Evolutionary conservation across 441 rosid species (phyloP).

Genomic region (Adansonia grandidieri): DNA sequence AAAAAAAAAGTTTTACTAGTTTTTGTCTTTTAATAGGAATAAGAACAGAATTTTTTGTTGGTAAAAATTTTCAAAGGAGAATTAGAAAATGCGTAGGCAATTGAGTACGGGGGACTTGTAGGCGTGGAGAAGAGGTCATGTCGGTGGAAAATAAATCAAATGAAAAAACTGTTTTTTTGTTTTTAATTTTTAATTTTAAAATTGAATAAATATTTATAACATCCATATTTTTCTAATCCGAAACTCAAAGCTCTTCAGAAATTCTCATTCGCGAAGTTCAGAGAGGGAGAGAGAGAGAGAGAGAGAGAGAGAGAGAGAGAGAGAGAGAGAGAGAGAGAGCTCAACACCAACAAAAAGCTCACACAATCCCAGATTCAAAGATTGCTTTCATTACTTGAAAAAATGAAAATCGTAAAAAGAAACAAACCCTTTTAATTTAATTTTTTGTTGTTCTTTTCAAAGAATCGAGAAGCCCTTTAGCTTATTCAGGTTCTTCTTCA

Average conservation of each 20-base stretch:
- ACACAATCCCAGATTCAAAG: slow-evolving; percentile 15
- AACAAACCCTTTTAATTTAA: neutral
- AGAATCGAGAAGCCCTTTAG: neutral
- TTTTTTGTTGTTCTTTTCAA: neutral
- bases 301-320: neutral
- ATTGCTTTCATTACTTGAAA: neutral
- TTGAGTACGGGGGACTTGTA: neutral
- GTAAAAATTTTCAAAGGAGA: neutral
- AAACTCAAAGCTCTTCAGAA: neutral
- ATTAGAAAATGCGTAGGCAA: neutral
- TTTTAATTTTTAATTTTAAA: neutral
- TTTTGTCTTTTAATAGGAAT: neutral
- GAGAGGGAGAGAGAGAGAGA: neutral
- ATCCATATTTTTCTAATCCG: neutral
- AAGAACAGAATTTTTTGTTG: neutral
- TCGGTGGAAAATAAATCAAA: slow-evolving; percentile 40
- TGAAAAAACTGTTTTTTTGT: neutral
- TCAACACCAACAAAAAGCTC: neutral
- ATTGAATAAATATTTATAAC: neutral
- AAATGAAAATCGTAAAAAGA: neutral
- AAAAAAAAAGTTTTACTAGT: neutral
- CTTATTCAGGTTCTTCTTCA: slow-evolving; percentile 6
- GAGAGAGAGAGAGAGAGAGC: neutral
- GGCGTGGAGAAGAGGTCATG: slow-evolving; percentile 24
- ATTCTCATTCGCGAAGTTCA: neutral